These are phyloP conservation scores for Diplodia corticola DNA, from an alignment of 2,329 filamentous ascomycete species.

Conservation along the genomic window DNA sequence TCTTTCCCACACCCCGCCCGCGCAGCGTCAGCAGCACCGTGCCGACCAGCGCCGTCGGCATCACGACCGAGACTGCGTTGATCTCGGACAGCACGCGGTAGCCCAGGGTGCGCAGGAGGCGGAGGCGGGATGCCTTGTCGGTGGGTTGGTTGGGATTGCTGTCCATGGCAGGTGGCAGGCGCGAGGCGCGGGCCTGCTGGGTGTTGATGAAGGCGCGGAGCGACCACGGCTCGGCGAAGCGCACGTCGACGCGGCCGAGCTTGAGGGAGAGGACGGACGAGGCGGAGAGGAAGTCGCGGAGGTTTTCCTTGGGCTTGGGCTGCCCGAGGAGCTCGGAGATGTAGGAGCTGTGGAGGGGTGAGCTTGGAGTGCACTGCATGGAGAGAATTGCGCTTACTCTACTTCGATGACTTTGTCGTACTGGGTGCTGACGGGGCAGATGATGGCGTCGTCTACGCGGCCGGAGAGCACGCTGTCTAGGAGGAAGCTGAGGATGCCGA, in stretches of 20 bases:
- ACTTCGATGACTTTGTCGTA: conserved; percentile 99
- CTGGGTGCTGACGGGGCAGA: conserved; percentile 94
- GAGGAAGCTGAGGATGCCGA: conserved; percentile 89
- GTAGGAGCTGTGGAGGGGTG: conserved; percentile 61
- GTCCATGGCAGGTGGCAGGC: conserved; percentile 37
- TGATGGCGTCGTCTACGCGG: conserved; percentile 83
- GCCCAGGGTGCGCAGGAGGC: conserved; percentile 79
- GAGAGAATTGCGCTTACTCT: conserved; percentile 52
- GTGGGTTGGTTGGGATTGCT: not conserved
- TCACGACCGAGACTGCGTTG: conserved; percentile 93
- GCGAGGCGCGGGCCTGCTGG: conserved; percentile 63
- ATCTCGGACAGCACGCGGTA: conserved; percentile 94
- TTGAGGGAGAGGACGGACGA: conserved; percentile 87
- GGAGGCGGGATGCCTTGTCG: conserved; percentile 57
- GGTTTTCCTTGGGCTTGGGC: conserved; percentile 93
- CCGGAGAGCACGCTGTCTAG: conserved; percentile 88
- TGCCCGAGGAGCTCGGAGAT: conserved; percentile 91
- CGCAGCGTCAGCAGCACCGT: conserved; percentile 89
- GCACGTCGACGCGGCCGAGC: conserved; percentile 87
- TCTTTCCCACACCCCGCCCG: conserved; percentile 85
- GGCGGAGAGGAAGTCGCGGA: conserved; percentile 83
- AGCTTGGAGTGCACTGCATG: not conserved
- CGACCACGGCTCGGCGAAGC: conserved; percentile 97
- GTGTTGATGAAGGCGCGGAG: conserved; percentile 76
- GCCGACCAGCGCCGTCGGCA: conserved; percentile 95